phyloP scores from a whole-genome alignment of 345 rosid species.

The Camelina hispida region DNA sequence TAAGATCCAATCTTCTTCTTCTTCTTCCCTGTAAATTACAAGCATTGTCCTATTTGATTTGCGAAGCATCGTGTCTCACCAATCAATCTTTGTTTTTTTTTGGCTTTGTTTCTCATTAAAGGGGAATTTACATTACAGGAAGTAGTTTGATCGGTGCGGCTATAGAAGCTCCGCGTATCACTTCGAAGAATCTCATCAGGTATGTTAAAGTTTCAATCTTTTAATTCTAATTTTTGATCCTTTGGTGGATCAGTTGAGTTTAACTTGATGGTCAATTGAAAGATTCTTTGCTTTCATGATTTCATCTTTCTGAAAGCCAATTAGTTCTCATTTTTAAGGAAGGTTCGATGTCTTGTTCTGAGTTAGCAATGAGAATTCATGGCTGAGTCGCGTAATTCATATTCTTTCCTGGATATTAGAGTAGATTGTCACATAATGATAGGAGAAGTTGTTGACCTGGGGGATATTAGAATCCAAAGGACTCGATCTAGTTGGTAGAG shows the following conservation, averaged over 20 bases:
- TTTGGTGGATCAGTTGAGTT: conserved; percentile 21
- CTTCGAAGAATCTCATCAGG: conserved; percentile 86
- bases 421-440: background rate
- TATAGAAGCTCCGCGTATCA: conserved; percentile 95
- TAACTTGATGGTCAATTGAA: background rate
- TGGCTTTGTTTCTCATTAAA: conserved; percentile 8
- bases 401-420: background rate
- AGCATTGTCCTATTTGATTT: conserved; percentile 13
- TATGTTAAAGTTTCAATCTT: background rate
- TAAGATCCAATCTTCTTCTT: conserved; percentile 32
- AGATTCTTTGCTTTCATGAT: background rate
- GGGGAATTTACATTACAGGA: conserved; percentile 98
- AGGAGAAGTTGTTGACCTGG: background rate
- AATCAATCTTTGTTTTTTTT: background rate
- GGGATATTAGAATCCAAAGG: background rate
- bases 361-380: conserved; percentile 22
- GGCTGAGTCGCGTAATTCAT: background rate
- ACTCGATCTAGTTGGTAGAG: background rate
- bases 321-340: background rate
- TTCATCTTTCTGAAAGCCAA: conserved; percentile 10
- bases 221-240: conserved; percentile 9
- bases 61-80: conserved; percentile 8
- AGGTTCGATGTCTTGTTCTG: conserved; percentile 4
- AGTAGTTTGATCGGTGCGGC: conserved; percentile 99
- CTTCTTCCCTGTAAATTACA: background rate